Evolutionary conservation across 768 basidiomycete species (phyloP).

Genomic region (Hemileccinum rubropunctum): DNA sequence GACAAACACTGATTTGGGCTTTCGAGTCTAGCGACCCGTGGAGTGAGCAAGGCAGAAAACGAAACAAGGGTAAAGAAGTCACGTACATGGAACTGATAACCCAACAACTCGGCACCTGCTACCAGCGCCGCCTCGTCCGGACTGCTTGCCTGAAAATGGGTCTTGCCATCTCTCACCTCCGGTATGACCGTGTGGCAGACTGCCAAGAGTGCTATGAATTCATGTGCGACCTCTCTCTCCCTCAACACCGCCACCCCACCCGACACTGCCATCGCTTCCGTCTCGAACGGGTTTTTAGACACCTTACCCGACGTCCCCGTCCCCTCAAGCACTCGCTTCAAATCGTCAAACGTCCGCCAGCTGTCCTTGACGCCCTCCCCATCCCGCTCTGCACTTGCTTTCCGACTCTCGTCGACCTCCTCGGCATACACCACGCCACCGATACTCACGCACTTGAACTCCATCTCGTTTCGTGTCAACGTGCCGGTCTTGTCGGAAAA

Average conservation of each 20-base stretch:
- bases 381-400: slow-evolving; percentile 49
- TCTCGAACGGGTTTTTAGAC: slow-evolving; percentile 57
- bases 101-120: slow-evolving; percentile 86
- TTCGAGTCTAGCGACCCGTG: slow-evolving; percentile 64
- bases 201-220: slow-evolving; percentile 81
- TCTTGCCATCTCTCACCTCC: slow-evolving; percentile 85
- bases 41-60: background rate
- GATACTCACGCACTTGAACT: slow-evolving; percentile 87
- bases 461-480: slow-evolving; percentile 97
- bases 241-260: background rate
- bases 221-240: slow-evolving; percentile 55
- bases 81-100: slow-evolving; percentile 91
- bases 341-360: slow-evolving; percentile 79
- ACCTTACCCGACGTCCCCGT: slow-evolving; percentile 5
- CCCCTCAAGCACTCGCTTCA: slow-evolving; percentile 55
- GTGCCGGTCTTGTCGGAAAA: slow-evolving; percentile 97
- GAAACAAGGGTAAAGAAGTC: background rate
- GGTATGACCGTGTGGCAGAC: slow-evolving; percentile 99
- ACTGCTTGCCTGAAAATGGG: slow-evolving; percentile 92
- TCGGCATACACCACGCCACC: slow-evolving; percentile 90
- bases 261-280: slow-evolving; percentile 23
- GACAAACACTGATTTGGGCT: slow-evolving; percentile 94
- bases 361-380: slow-evolving; percentile 43
- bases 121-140: slow-evolving; percentile 98
- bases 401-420: slow-evolving; percentile 82